Evolutionary conservation across 2,329 filamentous ascomycete genomes (phyloP), one percentile per base, ranked within the genome.

Genomic region (Golovinomyces cichoracearum): DNA sequence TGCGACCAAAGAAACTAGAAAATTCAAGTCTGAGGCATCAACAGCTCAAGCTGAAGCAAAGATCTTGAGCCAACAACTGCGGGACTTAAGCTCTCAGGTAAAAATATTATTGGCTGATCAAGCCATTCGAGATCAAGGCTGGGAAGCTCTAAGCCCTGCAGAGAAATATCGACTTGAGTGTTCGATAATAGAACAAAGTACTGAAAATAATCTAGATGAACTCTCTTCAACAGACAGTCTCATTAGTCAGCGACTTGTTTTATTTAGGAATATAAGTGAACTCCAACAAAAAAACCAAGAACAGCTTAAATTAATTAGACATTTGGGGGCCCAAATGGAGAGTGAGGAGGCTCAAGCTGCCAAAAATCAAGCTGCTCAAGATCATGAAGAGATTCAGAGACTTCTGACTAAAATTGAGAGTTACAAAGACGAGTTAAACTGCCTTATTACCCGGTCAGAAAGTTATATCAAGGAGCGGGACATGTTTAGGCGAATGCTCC

Each of bases 381-480:
- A 78, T 49, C 74, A 77, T 50, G 73, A 82, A 52, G 78, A 86
- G 60, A 71, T 90, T n/a, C 74, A 80, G 55, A 73, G 71, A 42
- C 66, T 90, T 27, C 71, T 83, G 53, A 73, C 78, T 48, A 77
- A 84, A 54, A 71, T 92, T 22, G 72, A 79, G 54, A 76, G 80
- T 62, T 88, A 78, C 62, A 77, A 83, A 50, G 88, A 94, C 54
- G 85, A 94, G 60, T 75, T 93, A 48, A 75, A 79, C 55, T 81
- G 81, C 12, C 78, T 93, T 54, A 76, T 80, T 40, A 76, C 80
- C 26, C 83, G 86, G 50, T 82, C 85, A 53, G 83, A 93, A 66
- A 93, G 83, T 62, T 93, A 93, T 62, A 84, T 90, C 61, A 83
- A 85, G 57, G 90, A 98, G 65, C 79, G 90, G 53, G 88, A 98